A percentile compares a stretch with the other conserved stretches of the same genome.
These are phyloP conservation scores for Dryas drummondii DNA, from an alignment of 306 rosid species.

Conservation along the genomic window DNA sequence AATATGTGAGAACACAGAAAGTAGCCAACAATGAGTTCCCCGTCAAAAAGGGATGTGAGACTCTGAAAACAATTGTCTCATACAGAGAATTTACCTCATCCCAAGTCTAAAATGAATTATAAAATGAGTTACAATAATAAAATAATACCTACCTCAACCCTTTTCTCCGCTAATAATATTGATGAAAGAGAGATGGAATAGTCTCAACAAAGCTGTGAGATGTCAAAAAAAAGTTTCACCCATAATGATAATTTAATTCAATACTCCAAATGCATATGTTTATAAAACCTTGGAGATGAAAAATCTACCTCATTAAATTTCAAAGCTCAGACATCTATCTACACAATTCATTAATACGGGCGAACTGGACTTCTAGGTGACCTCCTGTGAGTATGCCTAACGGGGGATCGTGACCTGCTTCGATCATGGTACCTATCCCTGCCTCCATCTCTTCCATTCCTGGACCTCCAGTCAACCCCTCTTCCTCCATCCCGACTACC, in stretches of 20 bases:
- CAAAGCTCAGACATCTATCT: constrained; percentile 77
- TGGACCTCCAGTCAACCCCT: constrained; percentile 64
- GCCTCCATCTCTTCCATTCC: constrained; percentile 84
- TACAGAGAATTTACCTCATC: constrained; percentile 34
- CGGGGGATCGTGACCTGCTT: constrained; percentile 93
- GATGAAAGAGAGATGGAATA: constrained; percentile 86
- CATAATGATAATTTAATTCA: constrained; percentile 54
- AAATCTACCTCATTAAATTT: constrained; percentile 87
- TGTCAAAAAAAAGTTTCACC: constrained; percentile 70
- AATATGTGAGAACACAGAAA: constrained; percentile 29
- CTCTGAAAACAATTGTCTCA: constrained; percentile 46
- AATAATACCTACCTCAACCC: constrained; percentile 89
- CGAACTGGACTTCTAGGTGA: constrained; percentile 73
- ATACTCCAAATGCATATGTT: constrained; percentile 63
- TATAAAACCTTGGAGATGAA: constrained; percentile 65
- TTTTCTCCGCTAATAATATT: constrained; percentile 70
- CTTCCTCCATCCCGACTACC: constrained; percentile 72
- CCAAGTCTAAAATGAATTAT: constrained; percentile 39
- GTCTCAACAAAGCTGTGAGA: constrained; percentile 92
- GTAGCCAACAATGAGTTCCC: constrained; percentile 44
- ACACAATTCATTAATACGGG: constrained; percentile 63
- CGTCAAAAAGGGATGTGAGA: constrained; percentile 28
- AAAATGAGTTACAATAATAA: constrained; percentile 50
- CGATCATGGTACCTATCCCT: constrained; percentile 71
- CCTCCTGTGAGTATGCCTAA: constrained; percentile 65